Evolutionary conservation across 306 rosid genomes (phyloP), one percentile per base, ranked within the genome.

Genomic region (Mucuna pruriens): DNA sequence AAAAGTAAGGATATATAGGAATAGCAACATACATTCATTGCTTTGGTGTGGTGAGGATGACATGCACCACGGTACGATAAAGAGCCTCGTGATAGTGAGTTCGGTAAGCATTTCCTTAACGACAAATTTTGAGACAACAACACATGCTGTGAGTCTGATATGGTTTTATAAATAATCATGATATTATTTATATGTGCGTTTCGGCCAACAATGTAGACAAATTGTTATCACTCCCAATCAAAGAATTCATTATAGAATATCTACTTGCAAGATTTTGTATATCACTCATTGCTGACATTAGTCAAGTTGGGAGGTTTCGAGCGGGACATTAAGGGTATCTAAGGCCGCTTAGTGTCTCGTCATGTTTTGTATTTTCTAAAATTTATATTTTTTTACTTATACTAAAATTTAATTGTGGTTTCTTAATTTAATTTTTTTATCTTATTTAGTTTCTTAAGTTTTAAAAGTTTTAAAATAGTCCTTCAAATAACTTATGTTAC

Each of bases 1-100:
- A 62, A 79, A 52, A 38, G 63, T 52, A 20, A 82, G 39, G 82
- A 48, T 11, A 65, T 63, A 70, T 57, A n/a, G n/a, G 76, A 69
- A 71, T 70, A 77, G 64, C 19, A 13, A n/a, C n/a, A n/a, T n/a
- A n/a, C n/a, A n/a, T 45, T 66, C 19, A 2, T 26, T 29, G 67
- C 60, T 7, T n/a, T 31, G 15, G 66, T 46, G 20, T 31, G 15
- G 66, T 46, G 20, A 77, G 42, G 72, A 80, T 70, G 19, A 34
- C 74, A 22, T 72, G 15, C 9, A 31, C 3, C 15, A 51, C 7
- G 20, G 76, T 79, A 25, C 68, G 58, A 44, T 40, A 26, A 52
- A 0, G 57, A 13, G 33, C 15, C 4, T 12, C 34, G 15, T 72
- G 42, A 49, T 74, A 40, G 55, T 58, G 80, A 58, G 38, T 34